phyloP scores from a whole-genome alignment of 306 rosid genomes.

The Medicago arabica region DNA sequence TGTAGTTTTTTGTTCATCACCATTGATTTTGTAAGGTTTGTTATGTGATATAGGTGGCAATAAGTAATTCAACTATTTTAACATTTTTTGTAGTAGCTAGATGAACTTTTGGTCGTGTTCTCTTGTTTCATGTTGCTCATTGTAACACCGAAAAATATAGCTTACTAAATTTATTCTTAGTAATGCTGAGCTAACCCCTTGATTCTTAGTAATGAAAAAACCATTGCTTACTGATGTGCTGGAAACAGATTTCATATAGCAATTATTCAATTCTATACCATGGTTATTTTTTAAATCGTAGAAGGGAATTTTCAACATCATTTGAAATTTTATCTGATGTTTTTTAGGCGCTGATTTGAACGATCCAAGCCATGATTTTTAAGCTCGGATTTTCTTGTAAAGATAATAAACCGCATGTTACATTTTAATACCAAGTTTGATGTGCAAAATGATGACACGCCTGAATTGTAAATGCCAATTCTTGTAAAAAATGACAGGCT shows the following conservation, averaged over 20 bases:
- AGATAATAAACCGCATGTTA: not conserved
- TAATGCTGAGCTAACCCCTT: slow-evolving; percentile 30
- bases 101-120: slow-evolving; percentile 9
- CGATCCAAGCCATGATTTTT: not conserved
- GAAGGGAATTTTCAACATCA: not conserved
- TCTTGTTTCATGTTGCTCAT: slow-evolving; percentile 25
- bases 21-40: slow-evolving; percentile 40
- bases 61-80: slow-evolving; percentile 30
- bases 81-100: slow-evolving; percentile 15
- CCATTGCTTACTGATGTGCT: not conserved
- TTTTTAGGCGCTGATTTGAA: not conserved
- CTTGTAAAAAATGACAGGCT: not conserved
- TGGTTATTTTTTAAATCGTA: not conserved
- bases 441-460: not conserved
- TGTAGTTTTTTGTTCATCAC: slow-evolving; percentile 29
- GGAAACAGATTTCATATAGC: slow-evolving; percentile 1
- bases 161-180: slow-evolving; percentile 30
- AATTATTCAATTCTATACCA: not conserved
- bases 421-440: not conserved
- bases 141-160: slow-evolving; percentile 21
- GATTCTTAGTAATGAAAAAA: not conserved
- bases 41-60: slow-evolving; percentile 38
- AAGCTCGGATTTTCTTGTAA: not conserved
- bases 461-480: not conserved
- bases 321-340: not conserved